Evolutionary conservation across 2,329 filamentous ascomycete species (phyloP), one percentile per base, ranked within the genome.

Genomic region (Aspergillus fischeri): DNA sequence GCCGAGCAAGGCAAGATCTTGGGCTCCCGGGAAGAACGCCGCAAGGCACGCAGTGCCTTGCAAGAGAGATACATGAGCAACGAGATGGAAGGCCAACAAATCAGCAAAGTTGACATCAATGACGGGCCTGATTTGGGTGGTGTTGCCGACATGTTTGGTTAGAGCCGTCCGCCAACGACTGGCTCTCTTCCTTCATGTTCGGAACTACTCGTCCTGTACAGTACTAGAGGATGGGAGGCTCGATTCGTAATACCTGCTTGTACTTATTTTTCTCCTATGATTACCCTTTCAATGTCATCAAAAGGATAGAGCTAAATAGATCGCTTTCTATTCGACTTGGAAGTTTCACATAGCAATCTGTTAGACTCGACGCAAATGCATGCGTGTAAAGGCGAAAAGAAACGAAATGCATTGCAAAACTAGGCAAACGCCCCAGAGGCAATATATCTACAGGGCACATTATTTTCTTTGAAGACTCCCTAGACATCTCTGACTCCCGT

Each of bases 1-100:
- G 90, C 92, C 7, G 94, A 99, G 75, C 89, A 94, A 79, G 94
- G 94, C 27, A 94, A 91, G 73, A 86, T 99, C 25, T 74, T 81
- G 48, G 73, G 75, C 48, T 71, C 71, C 6, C 65, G 68, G 21
- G 70, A 74, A 61, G 75, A 75, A 54, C 70, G 73, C 51, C 74
- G 74, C 27, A 79, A 80, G 64, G 68, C 72, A 20, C 72, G 72
- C 47, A 75, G 70, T 55, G 73, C 69, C 14, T 69, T 78, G 58
- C 76, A 75, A 64, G 72, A 74, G 63, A 68, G 70, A 55, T 78
- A 75, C 59, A 75, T 77, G 76, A 77, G 70, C 58, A 75, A 65
- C 41, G 75, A 78, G 55, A 77, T 77, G 71, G 74, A 77, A 20
- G 71, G 70, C 8, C 72, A 76, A 55, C 70, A 74, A 52, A 69